Evolutionary conservation across 495 filamentous ascomycete species (phyloP).

Genomic region (Penicillium pancosmium): DNA sequence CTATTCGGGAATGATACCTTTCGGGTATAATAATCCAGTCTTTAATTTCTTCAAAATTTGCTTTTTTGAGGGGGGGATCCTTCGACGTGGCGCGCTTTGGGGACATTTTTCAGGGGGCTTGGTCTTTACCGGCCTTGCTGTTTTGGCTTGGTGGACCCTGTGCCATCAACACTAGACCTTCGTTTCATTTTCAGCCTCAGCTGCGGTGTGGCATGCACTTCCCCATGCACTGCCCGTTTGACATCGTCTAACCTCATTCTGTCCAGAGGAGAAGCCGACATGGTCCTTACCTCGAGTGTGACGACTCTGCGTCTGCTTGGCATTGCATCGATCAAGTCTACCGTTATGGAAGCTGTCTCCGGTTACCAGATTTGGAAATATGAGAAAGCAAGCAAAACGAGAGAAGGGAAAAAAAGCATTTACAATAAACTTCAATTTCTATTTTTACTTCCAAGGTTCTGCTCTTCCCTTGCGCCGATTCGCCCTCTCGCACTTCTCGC

Average conservation of each 20-base stretch:
- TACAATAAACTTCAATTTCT: neutral
- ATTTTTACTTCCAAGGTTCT: neutral
- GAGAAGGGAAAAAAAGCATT: neutral
- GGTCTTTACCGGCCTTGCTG: neutral
- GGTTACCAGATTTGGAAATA: neutral
- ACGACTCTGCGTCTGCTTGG: neutral
- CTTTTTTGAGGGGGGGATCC: neutral
- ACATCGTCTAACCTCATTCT: neutral
- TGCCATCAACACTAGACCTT: neutral
- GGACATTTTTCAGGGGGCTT: neutral
- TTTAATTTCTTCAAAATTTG: neutral
- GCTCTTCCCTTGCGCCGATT: neutral
- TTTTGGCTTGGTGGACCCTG: conserved; percentile 1
- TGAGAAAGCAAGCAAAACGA: neutral
- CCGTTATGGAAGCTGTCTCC: neutral
- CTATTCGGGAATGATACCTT: neutral
- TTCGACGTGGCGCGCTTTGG: neutral
- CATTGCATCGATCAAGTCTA: neutral
- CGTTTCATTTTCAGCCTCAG: conserved; percentile 23
- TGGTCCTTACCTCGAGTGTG: neutral
- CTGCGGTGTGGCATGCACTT: conserved; percentile 2
- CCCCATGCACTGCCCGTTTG: conserved; percentile 4
- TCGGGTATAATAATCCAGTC: too few species aligned
- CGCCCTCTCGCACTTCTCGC: neutral
- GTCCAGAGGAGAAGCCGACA: neutral